Evolutionary conservation across 2,329 filamentous ascomycete genomes (phyloP).

Genomic region (Monilinia fructicola): DNA sequence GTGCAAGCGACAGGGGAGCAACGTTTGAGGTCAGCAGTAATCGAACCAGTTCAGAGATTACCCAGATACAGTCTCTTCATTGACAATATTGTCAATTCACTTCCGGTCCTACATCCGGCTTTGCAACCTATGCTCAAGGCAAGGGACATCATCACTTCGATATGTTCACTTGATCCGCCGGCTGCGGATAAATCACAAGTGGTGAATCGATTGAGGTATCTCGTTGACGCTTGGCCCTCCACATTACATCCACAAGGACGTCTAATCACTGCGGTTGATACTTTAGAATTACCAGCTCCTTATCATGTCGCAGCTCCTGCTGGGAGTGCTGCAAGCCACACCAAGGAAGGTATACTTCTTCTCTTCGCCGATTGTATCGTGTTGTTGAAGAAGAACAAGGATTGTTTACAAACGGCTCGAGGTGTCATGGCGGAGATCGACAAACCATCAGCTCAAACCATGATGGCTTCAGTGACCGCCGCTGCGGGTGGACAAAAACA

Average conservation of each 20-base stretch:
- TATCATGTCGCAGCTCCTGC: constrained; percentile 49
- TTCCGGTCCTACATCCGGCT: constrained; percentile 83
- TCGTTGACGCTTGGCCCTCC: constrained; percentile 75
- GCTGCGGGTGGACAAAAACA: constrained; percentile 58
- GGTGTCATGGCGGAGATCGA: constrained; percentile 83
- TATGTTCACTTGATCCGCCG: constrained; percentile 86
- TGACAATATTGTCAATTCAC: constrained; percentile 85
- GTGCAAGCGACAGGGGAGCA: constrained; percentile 87
- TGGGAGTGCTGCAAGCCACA: constrained; percentile 17
- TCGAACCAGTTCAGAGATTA: constrained; percentile 92
- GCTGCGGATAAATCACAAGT: constrained; percentile 70
- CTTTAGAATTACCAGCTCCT: constrained; percentile 72
- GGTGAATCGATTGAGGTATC: constrained; percentile 69
- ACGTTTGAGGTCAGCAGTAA: constrained; percentile 82
- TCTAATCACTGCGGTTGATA: constrained; percentile 78
- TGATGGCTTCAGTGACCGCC: constrained; percentile 64
- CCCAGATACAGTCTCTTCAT: constrained; percentile 95
- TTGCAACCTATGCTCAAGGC: constrained; percentile 81
- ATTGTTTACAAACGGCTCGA: constrained; percentile 65
- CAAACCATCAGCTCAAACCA: constrained; percentile 65
- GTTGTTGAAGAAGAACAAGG: constrained; percentile 68
- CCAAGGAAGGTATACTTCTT: constrained; percentile 69
- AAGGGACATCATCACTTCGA: constrained; percentile 90
- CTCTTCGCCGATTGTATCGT: constrained; percentile 83
- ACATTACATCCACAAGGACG: constrained; percentile 73